phyloP scores from a whole-genome alignment of 805 yeast genomes.

The Grigorovia yakushimaensis region DNA sequence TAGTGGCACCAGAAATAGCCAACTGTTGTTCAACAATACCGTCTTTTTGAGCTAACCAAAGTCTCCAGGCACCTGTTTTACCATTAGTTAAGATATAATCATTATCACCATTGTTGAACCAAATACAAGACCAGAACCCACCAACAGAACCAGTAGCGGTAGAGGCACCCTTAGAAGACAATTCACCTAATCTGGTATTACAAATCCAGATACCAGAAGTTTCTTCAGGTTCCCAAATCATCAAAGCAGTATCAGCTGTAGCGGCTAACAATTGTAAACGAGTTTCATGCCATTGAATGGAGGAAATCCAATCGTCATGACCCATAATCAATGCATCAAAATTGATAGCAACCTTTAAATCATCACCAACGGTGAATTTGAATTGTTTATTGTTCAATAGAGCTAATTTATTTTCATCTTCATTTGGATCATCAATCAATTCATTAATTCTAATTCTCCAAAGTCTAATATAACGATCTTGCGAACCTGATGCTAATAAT shows the following conservation, averaged over 20 bases:
- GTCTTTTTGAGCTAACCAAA: slow-evolving; percentile 42
- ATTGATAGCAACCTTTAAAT: slow-evolving; percentile 44
- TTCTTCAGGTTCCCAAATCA: slow-evolving; percentile 87
- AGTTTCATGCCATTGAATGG: slow-evolving; percentile 63
- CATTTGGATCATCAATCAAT: slow-evolving; percentile 46
- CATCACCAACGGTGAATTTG: slow-evolving; percentile 36
- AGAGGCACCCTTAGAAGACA: slow-evolving; percentile 92
- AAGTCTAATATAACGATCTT: slow-evolving; percentile 82
- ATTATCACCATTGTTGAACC: slow-evolving; percentile 44
- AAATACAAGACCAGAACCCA: slow-evolving; percentile 58
- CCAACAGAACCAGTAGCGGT: slow-evolving; percentile 95
- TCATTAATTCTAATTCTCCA: slow-evolving; percentile 67
- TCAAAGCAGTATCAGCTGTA: slow-evolving; percentile 86
- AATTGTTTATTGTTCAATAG: slow-evolving; percentile 66
- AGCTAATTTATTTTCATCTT: slow-evolving; percentile 36
- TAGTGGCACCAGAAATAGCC: slow-evolving; percentile 69
- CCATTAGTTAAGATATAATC: slow-evolving; percentile 69
- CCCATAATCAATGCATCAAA: slow-evolving; percentile 95
- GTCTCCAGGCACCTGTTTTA: slow-evolving; percentile 86
- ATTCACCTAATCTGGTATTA: slow-evolving; percentile 72
- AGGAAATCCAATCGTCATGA: slow-evolving; percentile 95
- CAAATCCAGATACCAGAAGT: slow-evolving; percentile 88
- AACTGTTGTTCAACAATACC: slow-evolving; percentile 36
- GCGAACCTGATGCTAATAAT: slow-evolving; percentile 80
- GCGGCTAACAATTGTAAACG: slow-evolving; percentile 62